Percentiles rank a stretch among this genome's conserved stretches.
Conservation (phyloP, 2,329 filamentous ascomycete species). For the Penicillium concentricum region DNA sequence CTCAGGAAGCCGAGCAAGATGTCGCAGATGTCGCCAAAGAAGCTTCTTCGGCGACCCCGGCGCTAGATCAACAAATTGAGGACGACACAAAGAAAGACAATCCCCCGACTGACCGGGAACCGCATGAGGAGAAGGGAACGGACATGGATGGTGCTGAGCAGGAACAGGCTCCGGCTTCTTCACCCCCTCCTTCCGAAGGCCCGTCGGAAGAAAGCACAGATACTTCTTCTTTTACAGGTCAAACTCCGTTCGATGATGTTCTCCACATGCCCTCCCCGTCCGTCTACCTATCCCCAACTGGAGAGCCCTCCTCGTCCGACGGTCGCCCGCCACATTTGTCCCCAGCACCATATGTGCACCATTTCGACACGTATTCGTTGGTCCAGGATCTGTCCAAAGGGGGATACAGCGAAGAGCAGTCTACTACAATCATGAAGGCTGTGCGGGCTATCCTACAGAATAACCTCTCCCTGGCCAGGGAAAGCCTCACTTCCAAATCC, state of each 20-base stretch:
- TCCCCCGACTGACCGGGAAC: slow-evolving; percentile 18
- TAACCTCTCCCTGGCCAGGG: slow-evolving; percentile 78
- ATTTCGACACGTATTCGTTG: slow-evolving; percentile 92
- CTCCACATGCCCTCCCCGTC: slow-evolving; percentile 44
- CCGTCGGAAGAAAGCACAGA: slow-evolving; percentile 17
- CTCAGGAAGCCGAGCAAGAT: slow-evolving; percentile 11
- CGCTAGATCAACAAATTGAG: slow-evolving; percentile 9
- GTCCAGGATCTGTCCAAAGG: slow-evolving; percentile 73
- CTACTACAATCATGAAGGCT: slow-evolving; percentile 88
- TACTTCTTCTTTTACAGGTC: slow-evolving; percentile 14
- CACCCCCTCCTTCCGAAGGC: slow-evolving; percentile 7
- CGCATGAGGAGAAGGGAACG: slow-evolving; percentile 20
- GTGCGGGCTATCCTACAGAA: slow-evolving; percentile 72
- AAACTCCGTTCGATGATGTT: slow-evolving; percentile 39
- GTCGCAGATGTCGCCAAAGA: slow-evolving; percentile 5
- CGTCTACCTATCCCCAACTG: slow-evolving; percentile 32
- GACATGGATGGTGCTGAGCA: slow-evolving; percentile 17
- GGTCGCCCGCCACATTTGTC: slow-evolving; percentile 60
- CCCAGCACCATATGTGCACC: slow-evolving; percentile 82
- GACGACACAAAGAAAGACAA: slow-evolving; percentile 15
- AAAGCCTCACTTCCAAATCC: slow-evolving; percentile 80
- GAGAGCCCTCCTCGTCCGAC: slow-evolving; percentile 25
- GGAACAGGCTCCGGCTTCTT: slow-evolving; percentile 10
- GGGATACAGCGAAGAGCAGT: slow-evolving; percentile 71
- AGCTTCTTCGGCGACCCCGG: slow-evolving; percentile 10